These are phyloP conservation scores for Globisporangium parvum DNA, from an alignment of 352 stramenopile species.

Conservation along the genomic window DNA sequence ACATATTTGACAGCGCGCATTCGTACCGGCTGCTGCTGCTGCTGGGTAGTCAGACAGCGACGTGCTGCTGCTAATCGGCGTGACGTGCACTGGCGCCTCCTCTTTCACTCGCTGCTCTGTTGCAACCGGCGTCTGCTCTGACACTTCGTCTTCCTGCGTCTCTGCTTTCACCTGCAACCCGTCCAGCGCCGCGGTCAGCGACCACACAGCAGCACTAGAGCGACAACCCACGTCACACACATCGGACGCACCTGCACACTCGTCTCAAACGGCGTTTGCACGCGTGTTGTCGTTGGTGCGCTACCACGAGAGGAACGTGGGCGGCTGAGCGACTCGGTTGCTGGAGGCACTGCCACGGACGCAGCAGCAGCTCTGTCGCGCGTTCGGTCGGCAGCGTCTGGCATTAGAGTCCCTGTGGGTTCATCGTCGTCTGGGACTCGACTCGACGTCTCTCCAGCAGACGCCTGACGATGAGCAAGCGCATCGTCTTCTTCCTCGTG, in stretches of 20 bases:
- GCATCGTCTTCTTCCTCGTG: neutral
- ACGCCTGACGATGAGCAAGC: neutral
- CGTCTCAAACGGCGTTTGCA: neutral
- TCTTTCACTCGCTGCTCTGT: neutral
- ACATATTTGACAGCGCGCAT: no score
- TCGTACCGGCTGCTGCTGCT: no score
- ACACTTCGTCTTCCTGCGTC: no score
- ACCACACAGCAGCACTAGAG: neutral
- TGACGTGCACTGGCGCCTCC: neutral
- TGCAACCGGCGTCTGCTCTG: neutral
- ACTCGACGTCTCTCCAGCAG: conserved; percentile 1
- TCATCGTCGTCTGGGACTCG: no score
- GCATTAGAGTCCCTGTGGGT: no score
- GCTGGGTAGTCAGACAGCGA: neutral
- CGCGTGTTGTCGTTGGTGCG: no score
- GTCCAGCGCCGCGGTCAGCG: no score
- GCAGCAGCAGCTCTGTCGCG: no score
- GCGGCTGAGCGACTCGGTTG: neutral
- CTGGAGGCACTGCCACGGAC: neutral
- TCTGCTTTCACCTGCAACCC: conserved; percentile 1
- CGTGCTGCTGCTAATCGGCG: conserved; percentile 1
- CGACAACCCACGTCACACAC: neutral
- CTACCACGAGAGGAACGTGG: no score
- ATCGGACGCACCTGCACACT: neutral
- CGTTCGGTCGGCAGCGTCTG: no score